Conservation (phyloP, 306 rosid genomes). For the Citrullus colocynthis region DNA sequence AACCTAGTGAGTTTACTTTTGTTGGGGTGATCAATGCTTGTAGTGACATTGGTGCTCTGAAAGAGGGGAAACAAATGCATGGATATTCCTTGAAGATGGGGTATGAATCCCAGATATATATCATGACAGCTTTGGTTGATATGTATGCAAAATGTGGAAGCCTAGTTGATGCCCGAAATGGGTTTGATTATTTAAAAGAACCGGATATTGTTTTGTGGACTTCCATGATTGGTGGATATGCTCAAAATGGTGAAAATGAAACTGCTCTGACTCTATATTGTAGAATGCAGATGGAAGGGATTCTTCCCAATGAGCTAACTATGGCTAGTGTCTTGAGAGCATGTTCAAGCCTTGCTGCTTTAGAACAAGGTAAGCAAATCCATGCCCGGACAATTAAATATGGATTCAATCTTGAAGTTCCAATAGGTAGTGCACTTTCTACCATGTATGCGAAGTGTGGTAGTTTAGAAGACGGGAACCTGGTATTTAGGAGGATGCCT, state of each 20-base stretch:
- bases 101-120: conserved; percentile 44
- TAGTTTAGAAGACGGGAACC: conserved; percentile 47
- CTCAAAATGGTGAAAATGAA: conserved; percentile 62
- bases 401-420: conserved; percentile 57
- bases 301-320: conserved; percentile 60
- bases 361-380: conserved; percentile 82
- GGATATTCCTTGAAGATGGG: conserved; percentile 61
- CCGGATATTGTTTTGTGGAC: conserved; percentile 84
- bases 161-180: conserved; percentile 45
- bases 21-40: conserved; percentile 75
- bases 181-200: conserved; percentile 48
- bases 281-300: conserved; percentile 55
- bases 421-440: conserved; percentile 77
- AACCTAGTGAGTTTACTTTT: conserved; percentile 57
- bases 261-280: conserved; percentile 50
- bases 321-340: conserved; percentile 72
- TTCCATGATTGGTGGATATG: conserved; percentile 77
- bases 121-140: conserved; percentile 77
- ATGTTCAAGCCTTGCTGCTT: conserved; percentile 65
- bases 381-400: conserved; percentile 51
- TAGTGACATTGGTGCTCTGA: conserved; percentile 42
- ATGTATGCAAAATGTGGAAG: conserved; percentile 76
- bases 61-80: conserved; percentile 68
- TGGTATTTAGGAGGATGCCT: conserved; percentile 56
- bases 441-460: conserved; percentile 89